These are phyloP conservation scores for Polyporus arcularius DNA, from an alignment of 768 basidiomycete species.

Conservation along the genomic window DNA sequence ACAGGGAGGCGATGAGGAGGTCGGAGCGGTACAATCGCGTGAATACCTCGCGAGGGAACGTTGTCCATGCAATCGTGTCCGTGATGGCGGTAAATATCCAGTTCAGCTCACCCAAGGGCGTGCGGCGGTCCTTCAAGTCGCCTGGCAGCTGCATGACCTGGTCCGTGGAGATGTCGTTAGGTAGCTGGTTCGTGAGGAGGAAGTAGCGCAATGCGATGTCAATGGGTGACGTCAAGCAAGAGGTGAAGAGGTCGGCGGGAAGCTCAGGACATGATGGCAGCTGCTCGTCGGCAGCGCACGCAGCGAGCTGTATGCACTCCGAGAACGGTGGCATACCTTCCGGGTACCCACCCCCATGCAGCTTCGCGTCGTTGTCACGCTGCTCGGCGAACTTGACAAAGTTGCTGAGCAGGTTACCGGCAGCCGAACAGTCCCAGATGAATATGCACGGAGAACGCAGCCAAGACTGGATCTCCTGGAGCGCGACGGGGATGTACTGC, in stretches of 20 bases:
- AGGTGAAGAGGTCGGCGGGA: slow-evolving; percentile 96
- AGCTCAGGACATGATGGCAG: slow-evolving; percentile 95
- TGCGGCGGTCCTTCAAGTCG: slow-evolving; percentile 93
- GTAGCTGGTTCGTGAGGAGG: slow-evolving; percentile 86
- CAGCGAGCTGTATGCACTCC: slow-evolving; percentile 92
- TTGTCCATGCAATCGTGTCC: slow-evolving; percentile 99
- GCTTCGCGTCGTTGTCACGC: slow-evolving; percentile 66
- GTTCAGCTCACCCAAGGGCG: slow-evolving; percentile 96
- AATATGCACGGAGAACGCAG: slow-evolving; percentile 94
- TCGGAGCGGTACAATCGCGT: slow-evolving; percentile 94
- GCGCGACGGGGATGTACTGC: slow-evolving; percentile 95
- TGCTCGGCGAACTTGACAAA: slow-evolving; percentile 80
- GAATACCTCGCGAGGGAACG: slow-evolving; percentile 91
- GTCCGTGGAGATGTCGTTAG: slow-evolving; percentile 77
- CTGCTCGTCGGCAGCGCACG: slow-evolving; percentile 88
- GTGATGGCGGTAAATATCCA: slow-evolving; percentile 99
- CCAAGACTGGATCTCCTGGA: slow-evolving; percentile 93
- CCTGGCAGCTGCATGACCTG: slow-evolving; percentile 96
- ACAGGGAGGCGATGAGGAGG: slow-evolving; percentile 91
- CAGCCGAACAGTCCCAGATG: slow-evolving; percentile 99
- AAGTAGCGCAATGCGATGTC: slow-evolving; percentile 96
- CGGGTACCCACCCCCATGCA: slow-evolving; percentile 58
- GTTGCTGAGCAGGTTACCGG: slow-evolving; percentile 89
- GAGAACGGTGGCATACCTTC: slow-evolving; percentile 70
- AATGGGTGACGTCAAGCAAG: slow-evolving; percentile 96